phyloP scores from a whole-genome alignment of 1,139 yeast genomes.

The Debaryomyces nepalensis region DNA sequence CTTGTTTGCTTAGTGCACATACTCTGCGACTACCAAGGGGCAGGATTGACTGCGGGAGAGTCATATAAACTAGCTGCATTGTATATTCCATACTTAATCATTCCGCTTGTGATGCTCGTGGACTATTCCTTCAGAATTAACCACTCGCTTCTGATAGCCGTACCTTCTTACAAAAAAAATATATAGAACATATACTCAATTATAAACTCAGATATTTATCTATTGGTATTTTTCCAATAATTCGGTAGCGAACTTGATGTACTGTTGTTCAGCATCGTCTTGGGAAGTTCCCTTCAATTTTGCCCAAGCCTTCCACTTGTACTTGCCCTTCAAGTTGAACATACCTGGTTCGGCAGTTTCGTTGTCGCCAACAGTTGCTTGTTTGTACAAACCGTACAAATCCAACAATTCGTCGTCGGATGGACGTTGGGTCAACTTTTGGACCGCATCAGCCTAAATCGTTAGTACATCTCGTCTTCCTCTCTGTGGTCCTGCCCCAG shows the following conservation, averaged over 20 bases:
- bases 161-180: constrained; percentile 5
- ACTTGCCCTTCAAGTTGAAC: constrained; percentile 91
- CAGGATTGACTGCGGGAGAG: constrained; percentile 43
- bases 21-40: constrained; percentile 29
- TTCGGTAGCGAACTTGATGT: constrained; percentile 75
- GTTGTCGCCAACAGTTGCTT: constrained; percentile 96
- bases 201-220: constrained; percentile 7
- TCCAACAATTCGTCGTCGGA: constrained; percentile 82
- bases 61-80: constrained; percentile 49
- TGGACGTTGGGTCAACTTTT: constrained; percentile 76
- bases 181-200: constrained; percentile 10
- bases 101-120: constrained; percentile 61
- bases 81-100: constrained; percentile 69
- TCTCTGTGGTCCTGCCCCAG: not conserved
- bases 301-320: constrained; percentile 98
- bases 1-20: constrained; percentile 61
- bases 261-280: constrained; percentile 89
- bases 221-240: constrained; percentile 56
- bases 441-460: constrained; percentile 77
- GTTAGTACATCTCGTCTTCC: constrained; percentile 22
- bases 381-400: constrained; percentile 91
- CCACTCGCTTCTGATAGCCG: not conserved
- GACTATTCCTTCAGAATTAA: constrained; percentile 35
- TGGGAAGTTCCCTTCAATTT: constrained; percentile 81
- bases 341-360: constrained; percentile 81